These are phyloP conservation scores for Phialophora expanda DNA, from an alignment of 2,329 filamentous ascomycete species.

Conservation along the genomic window DNA sequence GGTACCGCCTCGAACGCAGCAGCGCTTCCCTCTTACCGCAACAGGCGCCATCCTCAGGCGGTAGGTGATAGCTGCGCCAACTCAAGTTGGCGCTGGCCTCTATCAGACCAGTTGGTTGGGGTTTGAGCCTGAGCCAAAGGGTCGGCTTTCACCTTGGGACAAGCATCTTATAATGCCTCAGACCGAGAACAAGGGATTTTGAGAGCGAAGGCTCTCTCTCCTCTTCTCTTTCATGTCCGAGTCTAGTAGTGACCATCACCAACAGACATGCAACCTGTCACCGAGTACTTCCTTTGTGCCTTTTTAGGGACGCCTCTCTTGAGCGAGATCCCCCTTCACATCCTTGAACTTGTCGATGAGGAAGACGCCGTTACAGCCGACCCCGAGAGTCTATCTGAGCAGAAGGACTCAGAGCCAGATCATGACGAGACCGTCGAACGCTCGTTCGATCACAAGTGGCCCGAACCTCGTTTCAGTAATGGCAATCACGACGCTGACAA, in stretches of 20 bases:
- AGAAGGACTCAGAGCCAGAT: background rate
- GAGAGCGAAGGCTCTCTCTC: background rate
- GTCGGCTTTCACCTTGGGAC: too few species aligned
- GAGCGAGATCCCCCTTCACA: conserved; percentile 8
- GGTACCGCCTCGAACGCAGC: too few species aligned
- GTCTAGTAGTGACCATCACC: background rate
- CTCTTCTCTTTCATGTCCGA: background rate
- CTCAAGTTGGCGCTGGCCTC: too few species aligned
- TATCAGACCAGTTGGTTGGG: too few species aligned
- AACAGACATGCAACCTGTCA: conserved; percentile 7
- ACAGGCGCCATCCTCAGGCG: too few species aligned
- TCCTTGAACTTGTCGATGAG: conserved; percentile 10
- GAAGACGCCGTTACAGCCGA: background rate
- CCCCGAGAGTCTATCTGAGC: background rate
- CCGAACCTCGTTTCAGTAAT: background rate
- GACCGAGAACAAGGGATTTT: too few species aligned
- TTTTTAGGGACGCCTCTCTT: background rate
- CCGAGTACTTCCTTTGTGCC: conserved; percentile 6
- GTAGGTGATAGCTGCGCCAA: too few species aligned
- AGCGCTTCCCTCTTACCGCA: too few species aligned
- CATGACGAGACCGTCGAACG: background rate
- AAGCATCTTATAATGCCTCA: too few species aligned
- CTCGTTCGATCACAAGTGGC: background rate
- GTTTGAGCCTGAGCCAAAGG: too few species aligned
- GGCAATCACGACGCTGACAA: background rate